Evolutionary conservation across 192 early-diverging fungal species (phyloP).

Genomic region (Coemansia sp.): DNA sequence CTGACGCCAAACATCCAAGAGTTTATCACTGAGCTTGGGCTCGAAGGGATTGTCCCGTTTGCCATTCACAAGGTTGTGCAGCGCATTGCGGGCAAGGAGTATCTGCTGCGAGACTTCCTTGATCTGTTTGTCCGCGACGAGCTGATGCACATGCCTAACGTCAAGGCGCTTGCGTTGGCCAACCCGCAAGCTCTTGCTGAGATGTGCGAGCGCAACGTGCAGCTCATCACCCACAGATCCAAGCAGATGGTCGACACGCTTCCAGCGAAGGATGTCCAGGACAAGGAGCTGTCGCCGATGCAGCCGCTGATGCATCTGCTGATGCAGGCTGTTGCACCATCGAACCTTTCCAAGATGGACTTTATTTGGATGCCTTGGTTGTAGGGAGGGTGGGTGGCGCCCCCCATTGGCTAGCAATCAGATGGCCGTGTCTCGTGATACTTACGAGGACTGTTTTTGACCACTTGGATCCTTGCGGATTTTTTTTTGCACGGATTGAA

Average conservation of each 20-base stretch:
- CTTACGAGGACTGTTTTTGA: background rate
- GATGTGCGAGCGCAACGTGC: slow-evolving; percentile 56
- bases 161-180: slow-evolving; percentile 56
- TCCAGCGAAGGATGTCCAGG: slow-evolving; percentile 42
- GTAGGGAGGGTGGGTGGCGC: too few relatives aligned
- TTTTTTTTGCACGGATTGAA: background rate
- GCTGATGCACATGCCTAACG: slow-evolving; percentile 72
- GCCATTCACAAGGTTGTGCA: slow-evolving; percentile 84
- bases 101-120: slow-evolving; percentile 92
- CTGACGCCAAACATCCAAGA: slow-evolving; percentile 97
- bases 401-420: slow-evolving; percentile 8
- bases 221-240: slow-evolving; percentile 39
- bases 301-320: slow-evolving; percentile 92
- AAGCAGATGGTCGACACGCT: slow-evolving; percentile 43
- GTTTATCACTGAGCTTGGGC: slow-evolving; percentile 90
- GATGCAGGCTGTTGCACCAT: slow-evolving; percentile 85
- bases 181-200: slow-evolving; percentile 47
- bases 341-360: slow-evolving; percentile 95
- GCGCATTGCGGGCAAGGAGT: slow-evolving; percentile 80
- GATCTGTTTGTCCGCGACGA: slow-evolving; percentile 95
- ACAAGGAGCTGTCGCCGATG: slow-evolving; percentile 54
- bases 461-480: background rate
- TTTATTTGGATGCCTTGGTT: slow-evolving; percentile 90
- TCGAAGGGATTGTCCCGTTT: slow-evolving; percentile 90
- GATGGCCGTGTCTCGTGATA: background rate